Evolutionary conservation across 768 basidiomycete genomes (phyloP), one percentile per base, ranked within the genome.

Genomic region (Pisolithus marmoratus): DNA sequence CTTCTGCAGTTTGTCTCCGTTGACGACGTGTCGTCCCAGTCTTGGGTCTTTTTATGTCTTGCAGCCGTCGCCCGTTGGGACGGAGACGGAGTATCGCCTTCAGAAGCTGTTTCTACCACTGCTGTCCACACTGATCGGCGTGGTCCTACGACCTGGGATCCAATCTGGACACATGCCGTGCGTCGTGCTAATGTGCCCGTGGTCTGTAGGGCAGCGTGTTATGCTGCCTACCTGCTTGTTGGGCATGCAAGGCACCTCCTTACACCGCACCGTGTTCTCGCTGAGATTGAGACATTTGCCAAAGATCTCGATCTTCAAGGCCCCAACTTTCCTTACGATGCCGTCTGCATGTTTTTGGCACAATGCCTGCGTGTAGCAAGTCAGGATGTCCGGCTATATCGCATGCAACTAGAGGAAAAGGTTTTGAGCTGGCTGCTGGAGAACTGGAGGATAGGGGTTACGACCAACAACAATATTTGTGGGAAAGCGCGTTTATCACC

Each of bases 291-390:
- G 63, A 73, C 76, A 0, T 72, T 97, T 44, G 79, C 83, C 1
- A 85, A 85, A 55, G 90, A 95, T 55, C 73, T 99, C 52, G 87
- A 91, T 56, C 79, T 96, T 15, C 95, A 98, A 69, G 94, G 94
- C 0, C 94, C 94, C 2, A 72, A 82, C 14, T 85, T 81, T 60
- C 92, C 94, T 0, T 88, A 79, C 60, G 96, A 99, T 62, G 84
- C 94, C 1, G 91, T 95, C 37, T 96, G 94, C 72, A 73, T 75
- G 51, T 92, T 98, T 63, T 74, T 97, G 43, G 71, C 79, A 5
- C 72, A 79, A 24, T 85, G 82, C 50, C 72, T 97, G 44, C 76
- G 73, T 17, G 72, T 91, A 22, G 84, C 91, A 0, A 83, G 80
- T 52, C 84, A 86, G 61, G 93, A 98, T 62, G 85, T 87, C 52